A percentile compares a stretch with the other conserved stretches of the same genome.
phyloP scores from a whole-genome alignment of 768 basidiomycete genomes.

The Dentipellis sp. region DNA sequence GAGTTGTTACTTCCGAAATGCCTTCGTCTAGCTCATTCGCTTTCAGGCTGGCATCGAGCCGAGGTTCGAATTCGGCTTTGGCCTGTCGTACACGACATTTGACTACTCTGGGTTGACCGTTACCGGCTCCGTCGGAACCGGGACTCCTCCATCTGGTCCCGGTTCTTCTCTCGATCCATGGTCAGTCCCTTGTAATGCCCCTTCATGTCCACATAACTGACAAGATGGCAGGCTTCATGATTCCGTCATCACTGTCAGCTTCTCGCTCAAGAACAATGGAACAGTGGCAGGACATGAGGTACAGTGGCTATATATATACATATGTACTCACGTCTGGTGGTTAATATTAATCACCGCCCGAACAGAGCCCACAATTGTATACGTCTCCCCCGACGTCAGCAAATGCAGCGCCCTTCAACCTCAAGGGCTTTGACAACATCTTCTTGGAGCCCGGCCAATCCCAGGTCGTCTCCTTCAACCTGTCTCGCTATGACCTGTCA shows the following conservation, averaged over 20 bases:
- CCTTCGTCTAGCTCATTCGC: not conserved
- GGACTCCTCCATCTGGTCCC: conserved; percentile 28
- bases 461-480: conserved; percentile 11
- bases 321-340: not conserved
- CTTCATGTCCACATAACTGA: conserved; percentile 32
- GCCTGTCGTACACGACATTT: conserved; percentile 80
- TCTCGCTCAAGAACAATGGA: conserved; percentile 61
- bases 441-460: conserved; percentile 14
- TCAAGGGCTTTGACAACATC: conserved; percentile 25
- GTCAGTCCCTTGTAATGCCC: conserved; percentile 45
- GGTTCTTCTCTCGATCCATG: conserved; percentile 5
- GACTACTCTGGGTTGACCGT: conserved; percentile 46
- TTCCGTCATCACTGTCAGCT: conserved; percentile 49
- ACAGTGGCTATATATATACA: conserved; percentile 40
- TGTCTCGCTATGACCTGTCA: conserved; percentile 15
- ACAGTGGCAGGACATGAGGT: conserved; percentile 17
- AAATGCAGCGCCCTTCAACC: conserved; percentile 59
- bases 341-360: not conserved
- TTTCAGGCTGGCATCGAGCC: conserved; percentile 50
- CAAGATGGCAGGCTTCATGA: not conserved
- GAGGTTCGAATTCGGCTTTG: conserved; percentile 86
- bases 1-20: not conserved
- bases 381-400: conserved; percentile 54
- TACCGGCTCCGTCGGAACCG: conserved; percentile 28
- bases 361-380: conserved; percentile 67